A percentile compares a stretch with the other conserved stretches of the same genome.
phyloP scores from a whole-genome alignment of 495 filamentous ascomycete genomes.

The Lepraria neglecta region DNA sequence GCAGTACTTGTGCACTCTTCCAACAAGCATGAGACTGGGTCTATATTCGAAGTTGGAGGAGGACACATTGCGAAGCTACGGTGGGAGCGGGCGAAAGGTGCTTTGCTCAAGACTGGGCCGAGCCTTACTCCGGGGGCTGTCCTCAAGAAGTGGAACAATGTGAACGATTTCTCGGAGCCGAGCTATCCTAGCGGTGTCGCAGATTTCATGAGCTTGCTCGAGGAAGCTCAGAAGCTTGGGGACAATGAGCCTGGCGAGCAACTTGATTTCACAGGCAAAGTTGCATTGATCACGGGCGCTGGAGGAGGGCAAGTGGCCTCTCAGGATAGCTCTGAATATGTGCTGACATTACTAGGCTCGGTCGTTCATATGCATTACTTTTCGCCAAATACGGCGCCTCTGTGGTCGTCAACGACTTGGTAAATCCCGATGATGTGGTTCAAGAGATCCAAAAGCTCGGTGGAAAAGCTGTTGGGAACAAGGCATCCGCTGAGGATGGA shows the following conservation, averaged over 20 bases:
- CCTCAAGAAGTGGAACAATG: constrained; percentile 78
- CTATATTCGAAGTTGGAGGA: constrained; percentile 90
- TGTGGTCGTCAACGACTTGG: constrained; percentile 90
- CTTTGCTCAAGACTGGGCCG: constrained; percentile 82
- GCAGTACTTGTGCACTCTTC: constrained; percentile 83
- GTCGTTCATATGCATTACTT: constrained; percentile 83
- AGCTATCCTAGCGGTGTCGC: constrained; percentile 80
- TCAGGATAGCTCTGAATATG: not conserved
- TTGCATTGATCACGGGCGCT: constrained; percentile 87
- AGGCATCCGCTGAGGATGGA: constrained; percentile 90
- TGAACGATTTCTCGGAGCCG: constrained; percentile 80
- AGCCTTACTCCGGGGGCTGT: constrained; percentile 83
- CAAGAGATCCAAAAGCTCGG: constrained; percentile 85
- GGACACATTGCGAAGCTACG: constrained; percentile 89
- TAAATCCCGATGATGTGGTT: constrained; percentile 88
- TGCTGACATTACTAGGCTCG: constrained; percentile 53
- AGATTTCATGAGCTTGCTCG: constrained; percentile 81
- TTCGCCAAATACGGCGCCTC: constrained; percentile 87
- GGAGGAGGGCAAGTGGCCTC: constrained; percentile 60
- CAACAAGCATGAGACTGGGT: constrained; percentile 76
- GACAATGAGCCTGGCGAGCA: constrained; percentile 69
- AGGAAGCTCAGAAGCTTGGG: constrained; percentile 73
- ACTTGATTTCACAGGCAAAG: constrained; percentile 82
- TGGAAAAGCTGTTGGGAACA: constrained; percentile 87
- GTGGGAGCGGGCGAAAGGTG: constrained; percentile 92